Conservation (phyloP, 768 basidiomycete genomes). For the Mycena kentingensis region DNA sequence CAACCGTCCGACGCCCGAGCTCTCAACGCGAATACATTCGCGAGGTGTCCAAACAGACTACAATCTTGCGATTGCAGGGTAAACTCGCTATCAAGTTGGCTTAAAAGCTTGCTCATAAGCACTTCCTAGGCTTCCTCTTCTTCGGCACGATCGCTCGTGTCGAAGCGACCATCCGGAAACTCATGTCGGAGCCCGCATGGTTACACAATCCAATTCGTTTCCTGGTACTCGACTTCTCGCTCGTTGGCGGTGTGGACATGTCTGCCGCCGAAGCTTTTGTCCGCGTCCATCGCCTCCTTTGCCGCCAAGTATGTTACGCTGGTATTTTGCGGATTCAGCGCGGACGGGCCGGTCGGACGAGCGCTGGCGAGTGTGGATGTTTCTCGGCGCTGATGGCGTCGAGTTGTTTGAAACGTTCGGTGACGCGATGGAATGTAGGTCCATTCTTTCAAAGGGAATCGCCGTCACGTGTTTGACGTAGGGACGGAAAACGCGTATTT, state of each 20-base stretch:
- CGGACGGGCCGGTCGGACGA: constrained; percentile 64
- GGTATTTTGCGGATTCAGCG: constrained; percentile 82
- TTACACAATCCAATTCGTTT: constrained; percentile 79
- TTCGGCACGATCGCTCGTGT: constrained; percentile 92
- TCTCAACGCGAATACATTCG: constrained; percentile 87
- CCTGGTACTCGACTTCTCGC: constrained; percentile 83
- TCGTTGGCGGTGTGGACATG: constrained; percentile 91
- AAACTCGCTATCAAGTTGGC: not conserved
- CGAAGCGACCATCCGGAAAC: constrained; percentile 79
- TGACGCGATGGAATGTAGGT: constrained; percentile 90
- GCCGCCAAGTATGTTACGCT: constrained; percentile 75
- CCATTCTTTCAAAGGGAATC: too few species aligned
- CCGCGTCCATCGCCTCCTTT: constrained; percentile 80
- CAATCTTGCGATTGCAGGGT: constrained; percentile 86
- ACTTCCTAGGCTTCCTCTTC: constrained; percentile 75
- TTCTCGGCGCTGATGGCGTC: constrained; percentile 72
- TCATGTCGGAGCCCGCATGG: constrained; percentile 75
- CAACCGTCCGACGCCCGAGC: constrained; percentile 87
- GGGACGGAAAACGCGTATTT: constrained; percentile 96
- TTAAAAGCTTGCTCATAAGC: not conserved
- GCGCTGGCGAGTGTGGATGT: constrained; percentile 81
- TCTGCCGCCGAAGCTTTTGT: constrained; percentile 95
- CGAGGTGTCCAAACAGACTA: constrained; percentile 91
- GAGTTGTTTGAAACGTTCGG: constrained; percentile 82
- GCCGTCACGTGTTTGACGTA: constrained; percentile 20